These are phyloP conservation scores for Cryptosporidium muris DNA, from an alignment of 169 alveolate species.

Conservation along the genomic window DNA sequence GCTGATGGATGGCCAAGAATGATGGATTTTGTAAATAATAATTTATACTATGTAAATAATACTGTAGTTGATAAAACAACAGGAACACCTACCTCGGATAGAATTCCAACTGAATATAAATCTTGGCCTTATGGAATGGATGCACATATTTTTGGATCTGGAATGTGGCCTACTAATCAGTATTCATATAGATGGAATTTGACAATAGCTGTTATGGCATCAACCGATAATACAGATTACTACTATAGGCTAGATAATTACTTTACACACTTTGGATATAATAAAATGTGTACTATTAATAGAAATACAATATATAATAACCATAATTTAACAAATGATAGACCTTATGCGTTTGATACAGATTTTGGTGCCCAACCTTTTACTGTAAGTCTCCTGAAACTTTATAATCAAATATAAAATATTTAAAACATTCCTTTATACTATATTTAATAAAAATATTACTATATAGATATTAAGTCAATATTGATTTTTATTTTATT, in stretches of 20 bases:
- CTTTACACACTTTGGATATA: slow-evolving; percentile 13
- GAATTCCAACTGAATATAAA: slow-evolving; percentile 32
- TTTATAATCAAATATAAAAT: not conserved
- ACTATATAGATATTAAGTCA: not conserved
- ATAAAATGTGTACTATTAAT: slow-evolving; percentile 11
- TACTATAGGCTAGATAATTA: slow-evolving; percentile 17
- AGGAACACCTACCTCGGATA: slow-evolving; percentile 43
- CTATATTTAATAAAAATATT: not conserved
- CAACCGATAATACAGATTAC: slow-evolving; percentile 33
- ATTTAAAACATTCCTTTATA: not conserved
- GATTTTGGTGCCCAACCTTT: slow-evolving; percentile 48
- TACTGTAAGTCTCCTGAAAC: slow-evolving; percentile 47
- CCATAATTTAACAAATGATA: not conserved
- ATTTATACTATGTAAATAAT: slow-evolving; percentile 55
- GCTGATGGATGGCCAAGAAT: slow-evolving; percentile 28
- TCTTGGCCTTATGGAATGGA: slow-evolving; percentile 56
- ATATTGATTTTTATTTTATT: not conserved
- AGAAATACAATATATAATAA: slow-evolving; percentile 27
- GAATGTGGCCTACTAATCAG: slow-evolving; percentile 42
- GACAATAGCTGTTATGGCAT: slow-evolving; percentile 25
- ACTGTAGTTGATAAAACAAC: slow-evolving; percentile 54
- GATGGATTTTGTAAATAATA: slow-evolving; percentile 22
- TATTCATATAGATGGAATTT: slow-evolving; percentile 22
- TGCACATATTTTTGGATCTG: slow-evolving; percentile 33
- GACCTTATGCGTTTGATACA: slow-evolving; percentile 46